Evolutionary conservation across 2,329 filamentous ascomycete genomes (phyloP), one percentile per base, ranked within the genome.

Genomic region (Sclerotinia nivalis): DNA sequence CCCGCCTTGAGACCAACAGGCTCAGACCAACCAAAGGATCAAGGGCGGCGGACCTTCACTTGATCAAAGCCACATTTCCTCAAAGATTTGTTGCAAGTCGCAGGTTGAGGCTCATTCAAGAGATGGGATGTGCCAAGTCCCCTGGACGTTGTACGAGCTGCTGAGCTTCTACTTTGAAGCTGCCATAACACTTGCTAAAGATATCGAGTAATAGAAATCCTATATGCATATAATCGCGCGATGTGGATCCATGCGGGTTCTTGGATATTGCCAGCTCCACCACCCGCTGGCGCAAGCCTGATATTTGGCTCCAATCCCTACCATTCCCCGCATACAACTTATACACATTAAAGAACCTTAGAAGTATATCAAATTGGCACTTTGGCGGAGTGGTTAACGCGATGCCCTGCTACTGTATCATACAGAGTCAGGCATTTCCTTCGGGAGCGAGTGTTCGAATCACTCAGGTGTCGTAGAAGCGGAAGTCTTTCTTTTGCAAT

Each of bases 391-490:
- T 67, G 65, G 65, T 67, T 67, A 67, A 67, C 65, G 65, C 65
- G 65, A 67, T 59, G 65, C 50, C 65, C 65, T 67, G 65, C 65
- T 67, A 67, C 37, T 66, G 40, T 66, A 20, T 1, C 15, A 0
- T 4, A 25, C 34, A 43, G 50, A 56, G 64, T 34, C 52, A 67
- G 65, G 40, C 65, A 59, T 67, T 67, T 67, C 65, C 65, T 59
- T 67, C 65, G 65, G 65, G 65, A 67, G 65, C 65, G 52, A 67
- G 65, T 59, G 65, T 67, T 67, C 65, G 65, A 67, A 67, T 67
- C 65, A 59, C 65, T 67, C 52, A 67, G 65, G 65, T 59, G 65
- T 67, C 65, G 65, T 4, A 1, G 1, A 1, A 0, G 2, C 5
- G 0, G 1, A 28, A 2, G 7, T 7, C 25, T 7, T 34, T 34